Percentiles rank a stretch among this genome's conserved stretches.
Evolutionary conservation across 345 rosid species (phyloP).

Genomic region (Lepidium sativum): DNA sequence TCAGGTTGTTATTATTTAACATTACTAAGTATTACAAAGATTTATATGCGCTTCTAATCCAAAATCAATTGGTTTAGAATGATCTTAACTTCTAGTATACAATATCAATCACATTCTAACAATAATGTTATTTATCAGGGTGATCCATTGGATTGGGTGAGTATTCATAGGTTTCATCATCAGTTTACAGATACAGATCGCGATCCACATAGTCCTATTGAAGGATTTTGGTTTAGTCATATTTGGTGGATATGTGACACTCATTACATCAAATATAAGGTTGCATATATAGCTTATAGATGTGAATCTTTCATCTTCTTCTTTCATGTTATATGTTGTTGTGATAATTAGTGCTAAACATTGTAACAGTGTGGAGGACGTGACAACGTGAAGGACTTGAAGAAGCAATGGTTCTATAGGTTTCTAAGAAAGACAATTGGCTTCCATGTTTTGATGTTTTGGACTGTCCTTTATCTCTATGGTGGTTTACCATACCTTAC

Average conservation of each 20-base stretch:
- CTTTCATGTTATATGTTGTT: neutral
- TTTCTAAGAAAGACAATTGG: conserved; percentile 46
- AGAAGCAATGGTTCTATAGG: conserved; percentile 67
- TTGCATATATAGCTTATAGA: conserved; percentile 7
- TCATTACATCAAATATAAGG: conserved; percentile 38
- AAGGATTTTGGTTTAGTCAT: conserved; percentile 89
- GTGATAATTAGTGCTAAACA: neutral
- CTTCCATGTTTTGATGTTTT: conserved; percentile 55
- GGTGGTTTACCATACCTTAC: conserved; percentile 77
- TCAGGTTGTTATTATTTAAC: conserved; percentile 38
- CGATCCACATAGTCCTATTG: conserved; percentile 84
- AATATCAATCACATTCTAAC: too few species aligned
- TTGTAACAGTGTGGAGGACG: conserved; percentile 32
- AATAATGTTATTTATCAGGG: conserved; percentile 1
- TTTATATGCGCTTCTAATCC: too few species aligned
- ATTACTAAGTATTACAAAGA: neutral
- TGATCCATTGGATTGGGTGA: conserved; percentile 81
- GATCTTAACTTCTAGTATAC: too few species aligned
- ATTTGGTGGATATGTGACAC: conserved; percentile 68
- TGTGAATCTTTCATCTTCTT: neutral
- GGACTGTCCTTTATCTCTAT: conserved; percentile 36
- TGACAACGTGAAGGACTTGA: conserved; percentile 72
- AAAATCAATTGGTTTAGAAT: too few species aligned
- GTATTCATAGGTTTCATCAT: conserved; percentile 86
- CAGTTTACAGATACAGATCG: conserved; percentile 69